A percentile compares a stretch with the other conserved stretches of the same genome.
Evolutionary conservation across 805 yeast species (phyloP).

Genomic region (Cephaloascus albidus): DNA sequence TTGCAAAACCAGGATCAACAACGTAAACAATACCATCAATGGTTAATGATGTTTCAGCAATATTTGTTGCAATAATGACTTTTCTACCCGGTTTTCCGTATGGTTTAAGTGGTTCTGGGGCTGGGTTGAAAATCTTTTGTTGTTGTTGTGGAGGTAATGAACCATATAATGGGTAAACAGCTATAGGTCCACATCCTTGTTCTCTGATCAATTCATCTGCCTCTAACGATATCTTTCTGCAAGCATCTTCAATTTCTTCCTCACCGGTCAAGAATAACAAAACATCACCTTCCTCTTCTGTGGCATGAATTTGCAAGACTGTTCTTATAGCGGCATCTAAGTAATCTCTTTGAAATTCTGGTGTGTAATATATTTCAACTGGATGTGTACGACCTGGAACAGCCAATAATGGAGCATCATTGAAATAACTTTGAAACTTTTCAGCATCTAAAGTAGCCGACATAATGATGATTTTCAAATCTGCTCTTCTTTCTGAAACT

Average conservation of each 20-base stretch:
- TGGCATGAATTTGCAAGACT: slow-evolving; percentile 92
- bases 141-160: slow-evolving; percentile 95
- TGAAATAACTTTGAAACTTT: slow-evolving; percentile 85
- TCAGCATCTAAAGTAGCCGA: slow-evolving; percentile 97
- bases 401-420: slow-evolving; percentile 86
- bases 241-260: slow-evolving; percentile 96
- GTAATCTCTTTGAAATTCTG: slow-evolving; percentile 92
- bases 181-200: slow-evolving; percentile 80
- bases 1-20: slow-evolving; percentile 95
- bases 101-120: slow-evolving; percentile 62
- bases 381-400: slow-evolving; percentile 98
- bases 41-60: slow-evolving; percentile 96
- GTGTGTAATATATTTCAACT: slow-evolving; percentile 93
- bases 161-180: slow-evolving; percentile 91
- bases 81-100: slow-evolving; percentile 93
- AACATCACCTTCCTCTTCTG: slow-evolving; percentile 90
- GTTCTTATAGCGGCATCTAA: slow-evolving; percentile 93
- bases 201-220: slow-evolving; percentile 85
- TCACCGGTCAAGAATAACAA: slow-evolving; percentile 88
- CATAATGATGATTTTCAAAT: slow-evolving; percentile 88
- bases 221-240: slow-evolving; percentile 79
- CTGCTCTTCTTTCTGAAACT: slow-evolving; percentile 70
- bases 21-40: slow-evolving; percentile 97
- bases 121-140: slow-evolving; percentile 87
- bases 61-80: slow-evolving; percentile 85